Evolutionary conservation across 768 basidiomycete species (phyloP).

Genomic region (Sarcomyxa edulis): DNA sequence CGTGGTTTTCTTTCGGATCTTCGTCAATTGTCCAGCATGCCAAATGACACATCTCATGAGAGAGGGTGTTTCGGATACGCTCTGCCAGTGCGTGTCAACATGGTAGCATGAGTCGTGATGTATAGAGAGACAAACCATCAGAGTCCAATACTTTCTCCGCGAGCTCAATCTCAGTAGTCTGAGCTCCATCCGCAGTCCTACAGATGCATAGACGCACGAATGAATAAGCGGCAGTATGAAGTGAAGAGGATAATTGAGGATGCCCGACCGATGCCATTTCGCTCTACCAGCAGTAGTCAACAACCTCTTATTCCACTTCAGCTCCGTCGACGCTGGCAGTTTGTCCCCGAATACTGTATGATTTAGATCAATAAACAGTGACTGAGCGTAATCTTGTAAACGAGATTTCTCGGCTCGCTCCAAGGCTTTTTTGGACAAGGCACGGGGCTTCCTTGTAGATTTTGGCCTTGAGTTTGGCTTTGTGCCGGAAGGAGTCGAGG

Average conservation of each 20-base stretch:
- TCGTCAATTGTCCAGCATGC: conserved; percentile 81
- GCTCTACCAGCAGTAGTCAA: conserved; percentile 69
- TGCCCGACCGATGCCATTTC: conserved; percentile 49
- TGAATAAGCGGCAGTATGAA: neutral
- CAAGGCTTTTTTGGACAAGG: conserved; percentile 36
- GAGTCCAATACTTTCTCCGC: conserved; percentile 77
- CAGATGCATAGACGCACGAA: conserved; percentile 4
- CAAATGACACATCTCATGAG: conserved; percentile 92
- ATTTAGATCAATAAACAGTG: conserved; percentile 61
- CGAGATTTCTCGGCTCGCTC: conserved; percentile 36
- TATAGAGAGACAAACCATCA: conserved; percentile 43
- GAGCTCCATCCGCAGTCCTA: conserved; percentile 54
- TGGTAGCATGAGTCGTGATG: neutral
- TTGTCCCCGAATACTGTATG: conserved; percentile 44
- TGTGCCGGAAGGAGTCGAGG: neutral
- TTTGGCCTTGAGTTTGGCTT: conserved; percentile 7
- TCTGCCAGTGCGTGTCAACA: conserved; percentile 35
- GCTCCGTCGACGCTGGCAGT: conserved; percentile 47
- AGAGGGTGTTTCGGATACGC: conserved; percentile 74
- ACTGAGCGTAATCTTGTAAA: conserved; percentile 47
- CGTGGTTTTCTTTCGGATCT: conserved; percentile 68
- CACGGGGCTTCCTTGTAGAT: conserved; percentile 17
- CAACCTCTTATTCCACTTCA: conserved; percentile 66
- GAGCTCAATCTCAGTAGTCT: conserved; percentile 66
- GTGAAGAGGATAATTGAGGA: neutral